Conservation (phyloP, 169 alveolate species). For the Perkinsus chesapeaki region DNA sequence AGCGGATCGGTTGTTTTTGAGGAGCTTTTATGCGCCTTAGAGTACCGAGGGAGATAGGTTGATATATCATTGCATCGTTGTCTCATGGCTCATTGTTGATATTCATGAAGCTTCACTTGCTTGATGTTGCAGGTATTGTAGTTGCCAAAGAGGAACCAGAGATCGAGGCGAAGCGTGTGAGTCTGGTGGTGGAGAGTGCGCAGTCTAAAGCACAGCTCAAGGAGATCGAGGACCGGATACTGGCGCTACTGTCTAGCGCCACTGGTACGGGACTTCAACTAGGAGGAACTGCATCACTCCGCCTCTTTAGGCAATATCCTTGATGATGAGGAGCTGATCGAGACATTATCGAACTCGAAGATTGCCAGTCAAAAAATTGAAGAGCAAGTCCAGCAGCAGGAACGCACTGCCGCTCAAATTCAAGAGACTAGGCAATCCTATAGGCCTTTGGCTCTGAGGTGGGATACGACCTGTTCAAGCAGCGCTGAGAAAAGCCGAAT, state of each 20-base stretch:
- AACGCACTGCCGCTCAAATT: slow-evolving; percentile 65
- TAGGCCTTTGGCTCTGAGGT: slow-evolving; percentile 88
- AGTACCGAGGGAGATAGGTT: too few species aligned
- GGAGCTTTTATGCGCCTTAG: too few species aligned
- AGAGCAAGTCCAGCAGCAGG: slow-evolving; percentile 70
- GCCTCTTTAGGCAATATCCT: slow-evolving; percentile 64
- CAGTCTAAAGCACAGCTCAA: slow-evolving; percentile 66
- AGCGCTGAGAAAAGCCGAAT: slow-evolving; percentile 75
- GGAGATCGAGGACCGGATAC: slow-evolving; percentile 75
- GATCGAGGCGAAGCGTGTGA: slow-evolving; percentile 73
- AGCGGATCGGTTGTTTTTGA: too few species aligned
- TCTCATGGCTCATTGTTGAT: too few species aligned
- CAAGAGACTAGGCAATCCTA: slow-evolving; percentile 79
- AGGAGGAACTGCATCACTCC: slow-evolving; percentile 26
- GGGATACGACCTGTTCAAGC: slow-evolving; percentile 74
- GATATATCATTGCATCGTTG: too few species aligned
- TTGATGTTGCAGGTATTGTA: slow-evolving; percentile 38
- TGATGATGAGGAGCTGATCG: slow-evolving; percentile 87
- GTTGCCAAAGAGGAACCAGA: slow-evolving; percentile 83
- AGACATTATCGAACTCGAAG: slow-evolving; percentile 82
- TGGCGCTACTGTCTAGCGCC: slow-evolving; percentile 69
- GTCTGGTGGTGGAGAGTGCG: slow-evolving; percentile 69
- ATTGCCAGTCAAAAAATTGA: slow-evolving; percentile 82
- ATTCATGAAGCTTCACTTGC: too few species aligned
- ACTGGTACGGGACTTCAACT: slow-evolving; percentile 21